Evolutionary conservation across 75 land plant species (phyloP).

Genomic region (Pinus tabuliformis): DNA sequence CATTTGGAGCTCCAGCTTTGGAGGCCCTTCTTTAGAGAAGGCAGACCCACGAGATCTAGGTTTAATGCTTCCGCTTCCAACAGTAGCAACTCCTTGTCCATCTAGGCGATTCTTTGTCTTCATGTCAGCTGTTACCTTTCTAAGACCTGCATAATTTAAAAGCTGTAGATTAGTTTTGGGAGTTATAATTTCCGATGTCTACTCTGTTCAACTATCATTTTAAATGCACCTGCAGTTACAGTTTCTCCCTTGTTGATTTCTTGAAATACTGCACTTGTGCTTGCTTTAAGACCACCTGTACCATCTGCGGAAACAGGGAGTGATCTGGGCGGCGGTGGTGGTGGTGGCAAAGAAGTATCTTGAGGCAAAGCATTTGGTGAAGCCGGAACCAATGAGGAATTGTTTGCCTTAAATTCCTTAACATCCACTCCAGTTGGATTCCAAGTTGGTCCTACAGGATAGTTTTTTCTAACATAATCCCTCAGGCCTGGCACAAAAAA

Average conservation of each 20-base stretch:
- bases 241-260: constrained; percentile 36
- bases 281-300: constrained; percentile 6
- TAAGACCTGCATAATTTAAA: constrained; percentile 19
- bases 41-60: background rate
- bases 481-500: constrained; percentile 38
- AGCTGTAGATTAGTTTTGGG: background rate
- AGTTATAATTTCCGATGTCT: too few species aligned
- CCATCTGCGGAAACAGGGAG: constrained; percentile 17
- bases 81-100: constrained; percentile 26
- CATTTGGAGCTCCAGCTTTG: constrained; percentile 35
- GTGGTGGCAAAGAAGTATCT: constrained; percentile 23
- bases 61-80: constrained; percentile 6
- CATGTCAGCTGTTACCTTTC: constrained; percentile 48
- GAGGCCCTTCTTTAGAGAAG: constrained; percentile 14
- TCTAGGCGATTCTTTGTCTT: constrained; percentile 48
- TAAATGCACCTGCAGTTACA: constrained; percentile 30
- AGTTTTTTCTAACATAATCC: constrained; percentile 36
- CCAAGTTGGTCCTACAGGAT: constrained; percentile 41
- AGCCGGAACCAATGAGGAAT: constrained; percentile 3
- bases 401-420: background rate
- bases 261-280: constrained; percentile 42
- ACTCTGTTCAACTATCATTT: background rate
- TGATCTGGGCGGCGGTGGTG: constrained; percentile 13
- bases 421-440: constrained; percentile 29
- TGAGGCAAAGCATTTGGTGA: constrained; percentile 9